A percentile compares a stretch with the other conserved stretches of the same genome.
These are phyloP conservation scores for Penicillium samsonianum DNA, from an alignment of 495 filamentous ascomycete species.

Conservation along the genomic window DNA sequence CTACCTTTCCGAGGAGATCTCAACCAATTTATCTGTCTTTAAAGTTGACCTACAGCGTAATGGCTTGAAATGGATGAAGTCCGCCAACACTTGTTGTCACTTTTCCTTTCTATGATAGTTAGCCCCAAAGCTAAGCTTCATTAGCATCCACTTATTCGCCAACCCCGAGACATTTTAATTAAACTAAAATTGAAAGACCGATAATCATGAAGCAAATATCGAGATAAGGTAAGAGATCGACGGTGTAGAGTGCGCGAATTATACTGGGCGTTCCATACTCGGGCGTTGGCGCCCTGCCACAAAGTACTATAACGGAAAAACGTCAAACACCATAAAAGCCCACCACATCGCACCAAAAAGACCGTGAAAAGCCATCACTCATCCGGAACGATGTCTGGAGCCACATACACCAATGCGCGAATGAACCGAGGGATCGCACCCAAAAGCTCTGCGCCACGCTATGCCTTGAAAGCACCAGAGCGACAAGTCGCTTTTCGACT, in stretches of 20 bases:
- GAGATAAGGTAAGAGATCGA: not conserved
- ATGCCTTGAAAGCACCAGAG: slow-evolving; percentile 20
- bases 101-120: not conserved
- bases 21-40: too few species aligned
- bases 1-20: too few species aligned
- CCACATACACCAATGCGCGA: slow-evolving; percentile 6
- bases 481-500: slow-evolving; percentile 19
- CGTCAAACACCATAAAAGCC: too few species aligned
- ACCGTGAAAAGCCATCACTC: too few species aligned
- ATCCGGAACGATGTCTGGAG: not conserved
- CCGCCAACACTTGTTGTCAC: too few species aligned
- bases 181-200: not conserved
- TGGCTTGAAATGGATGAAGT: not conserved
- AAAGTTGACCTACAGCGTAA: not conserved
- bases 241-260: not conserved
- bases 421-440: slow-evolving; percentile 3
- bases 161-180: not conserved
- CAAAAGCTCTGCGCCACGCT: slow-evolving; percentile 12
- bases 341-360: too few species aligned
- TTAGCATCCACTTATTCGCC: too few species aligned
- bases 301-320: too few species aligned
- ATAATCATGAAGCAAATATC: too few species aligned
- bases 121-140: not conserved
- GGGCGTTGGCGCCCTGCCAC: too few species aligned
- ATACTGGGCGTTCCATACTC: not conserved